A percentile compares a stretch with the other conserved stretches of the same genome.
Evolutionary conservation across 2,329 filamentous ascomycete species (phyloP).

Genomic region (Fonsecaea multimorphosa): DNA sequence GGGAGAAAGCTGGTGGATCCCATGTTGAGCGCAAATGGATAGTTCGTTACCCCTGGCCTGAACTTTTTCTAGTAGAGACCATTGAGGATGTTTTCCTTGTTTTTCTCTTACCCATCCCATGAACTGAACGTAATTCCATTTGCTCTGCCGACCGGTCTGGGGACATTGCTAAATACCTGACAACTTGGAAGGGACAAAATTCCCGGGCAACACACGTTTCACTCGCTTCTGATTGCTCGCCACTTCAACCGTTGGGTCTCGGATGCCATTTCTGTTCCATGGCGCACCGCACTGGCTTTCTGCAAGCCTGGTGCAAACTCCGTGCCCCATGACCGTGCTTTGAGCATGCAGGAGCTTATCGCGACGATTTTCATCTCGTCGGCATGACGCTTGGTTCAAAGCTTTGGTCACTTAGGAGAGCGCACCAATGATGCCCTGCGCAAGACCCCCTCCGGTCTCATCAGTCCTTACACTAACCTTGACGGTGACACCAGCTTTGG

Average conservation of each 20-base stretch:
- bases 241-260: not conserved
- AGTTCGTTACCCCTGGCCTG: too few relatives aligned
- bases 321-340: not conserved
- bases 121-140: too few relatives aligned
- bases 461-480: conserved; percentile 93
- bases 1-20: too few relatives aligned
- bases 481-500: conserved; percentile 91
- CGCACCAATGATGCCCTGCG: conserved; percentile 49
- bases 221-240: not conserved
- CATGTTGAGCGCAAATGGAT: too few relatives aligned
- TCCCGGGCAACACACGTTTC: not conserved
- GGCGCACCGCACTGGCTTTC: not conserved
- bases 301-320: not conserved
- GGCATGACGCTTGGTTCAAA: not conserved
- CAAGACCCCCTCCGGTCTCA: conserved; percentile 77
- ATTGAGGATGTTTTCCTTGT: too few relatives aligned
- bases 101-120: too few relatives aligned
- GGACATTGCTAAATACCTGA: not conserved
- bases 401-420: conserved; percentile 19
- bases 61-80: too few relatives aligned
- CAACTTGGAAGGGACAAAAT: not conserved
- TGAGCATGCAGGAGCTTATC: not conserved
- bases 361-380: not conserved
- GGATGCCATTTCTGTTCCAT: not conserved
- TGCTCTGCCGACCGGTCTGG: not conserved